Conservation (phyloP, 805 yeast species). For the Starmerella lactis-condensi region DNA sequence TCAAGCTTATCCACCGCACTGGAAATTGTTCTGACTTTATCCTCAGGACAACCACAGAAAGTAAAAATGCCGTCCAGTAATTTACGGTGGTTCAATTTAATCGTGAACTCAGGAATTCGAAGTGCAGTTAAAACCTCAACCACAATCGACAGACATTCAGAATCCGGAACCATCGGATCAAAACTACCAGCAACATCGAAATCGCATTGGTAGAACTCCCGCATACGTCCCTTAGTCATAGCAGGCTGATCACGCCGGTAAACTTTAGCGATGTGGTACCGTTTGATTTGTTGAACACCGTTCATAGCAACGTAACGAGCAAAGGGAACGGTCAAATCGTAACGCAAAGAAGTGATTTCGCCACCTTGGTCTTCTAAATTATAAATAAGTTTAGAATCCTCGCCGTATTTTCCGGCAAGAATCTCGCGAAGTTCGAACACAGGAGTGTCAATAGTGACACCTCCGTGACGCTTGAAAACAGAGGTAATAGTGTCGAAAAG, state of each 20-base stretch:
- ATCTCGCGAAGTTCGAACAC: constrained; percentile 93
- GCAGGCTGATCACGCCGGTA: constrained; percentile 99
- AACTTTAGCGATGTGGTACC: constrained; percentile 95
- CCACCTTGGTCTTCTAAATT: constrained; percentile 98
- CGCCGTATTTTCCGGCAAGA: constrained; percentile 93
- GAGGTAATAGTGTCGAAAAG: constrained; percentile 54
- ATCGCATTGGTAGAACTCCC: constrained; percentile 98
- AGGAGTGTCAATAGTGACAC: constrained; percentile 95
- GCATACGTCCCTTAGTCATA: constrained; percentile 98
- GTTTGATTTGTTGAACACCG: constrained; percentile 69
- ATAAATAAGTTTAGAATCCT: constrained; percentile 89
- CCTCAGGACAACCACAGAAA: constrained; percentile 85
- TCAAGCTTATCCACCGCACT: constrained; percentile 95
- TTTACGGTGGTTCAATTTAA: constrained; percentile 89
- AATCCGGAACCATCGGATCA: constrained; percentile 91
- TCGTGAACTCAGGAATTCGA: constrained; percentile 75
- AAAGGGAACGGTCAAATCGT: constrained; percentile 95
- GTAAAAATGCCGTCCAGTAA: constrained; percentile 88
- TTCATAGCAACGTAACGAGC: constrained; percentile 96
- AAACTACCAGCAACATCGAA: constrained; percentile 88
- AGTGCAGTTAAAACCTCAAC: constrained; percentile 71
- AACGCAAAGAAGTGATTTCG: constrained; percentile 83
- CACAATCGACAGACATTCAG: constrained; percentile 64
- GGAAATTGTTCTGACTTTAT: constrained; percentile 81
- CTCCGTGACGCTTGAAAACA: constrained; percentile 89